phyloP scores from a whole-genome alignment of 495 filamentous ascomycete genomes.

The Hypoxylon rickii region DNA sequence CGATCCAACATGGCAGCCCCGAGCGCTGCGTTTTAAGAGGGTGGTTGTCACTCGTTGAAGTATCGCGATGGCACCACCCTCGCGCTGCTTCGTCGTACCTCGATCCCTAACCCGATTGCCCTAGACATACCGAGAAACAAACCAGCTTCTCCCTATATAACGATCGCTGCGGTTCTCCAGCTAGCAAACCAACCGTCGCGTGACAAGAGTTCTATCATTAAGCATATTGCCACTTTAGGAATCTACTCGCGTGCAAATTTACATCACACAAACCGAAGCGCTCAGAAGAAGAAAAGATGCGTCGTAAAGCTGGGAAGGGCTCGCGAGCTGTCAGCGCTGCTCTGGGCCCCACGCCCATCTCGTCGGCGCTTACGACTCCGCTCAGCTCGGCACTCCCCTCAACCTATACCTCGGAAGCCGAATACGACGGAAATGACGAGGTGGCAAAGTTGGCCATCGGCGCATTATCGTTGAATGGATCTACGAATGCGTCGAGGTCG shows the following conservation, averaged over 20 bases:
- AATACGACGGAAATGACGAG: conserved; percentile 40
- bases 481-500: conserved; percentile 14
- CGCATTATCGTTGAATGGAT: conserved; percentile 39
- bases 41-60: conserved; percentile 49
- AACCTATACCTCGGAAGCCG: conserved; percentile 50
- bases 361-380: conserved; percentile 40
- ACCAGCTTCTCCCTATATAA: neutral
- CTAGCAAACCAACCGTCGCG: conserved; percentile 27
- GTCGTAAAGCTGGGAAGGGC: conserved; percentile 38
- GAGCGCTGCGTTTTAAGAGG: conserved; percentile 55
- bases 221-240: conserved; percentile 1
- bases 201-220: conserved; percentile 6
- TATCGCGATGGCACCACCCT: conserved; percentile 59
- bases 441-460: conserved; percentile 39
- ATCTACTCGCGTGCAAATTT: conserved; percentile 1
- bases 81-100: conserved; percentile 32
- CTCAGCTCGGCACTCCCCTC: conserved; percentile 48
- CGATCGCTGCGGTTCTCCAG: conserved; percentile 6
- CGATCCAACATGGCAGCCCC: conserved; percentile 45
- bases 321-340: conserved; percentile 35
- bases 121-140: conserved; percentile 6
- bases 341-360: conserved; percentile 39
- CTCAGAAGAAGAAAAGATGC: conserved; percentile 45
- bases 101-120: conserved; percentile 18
- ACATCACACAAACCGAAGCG: conserved; percentile 1